Conservation (phyloP, 1,139 yeast species). For the Debaryomyces singareniensis region DNA sequence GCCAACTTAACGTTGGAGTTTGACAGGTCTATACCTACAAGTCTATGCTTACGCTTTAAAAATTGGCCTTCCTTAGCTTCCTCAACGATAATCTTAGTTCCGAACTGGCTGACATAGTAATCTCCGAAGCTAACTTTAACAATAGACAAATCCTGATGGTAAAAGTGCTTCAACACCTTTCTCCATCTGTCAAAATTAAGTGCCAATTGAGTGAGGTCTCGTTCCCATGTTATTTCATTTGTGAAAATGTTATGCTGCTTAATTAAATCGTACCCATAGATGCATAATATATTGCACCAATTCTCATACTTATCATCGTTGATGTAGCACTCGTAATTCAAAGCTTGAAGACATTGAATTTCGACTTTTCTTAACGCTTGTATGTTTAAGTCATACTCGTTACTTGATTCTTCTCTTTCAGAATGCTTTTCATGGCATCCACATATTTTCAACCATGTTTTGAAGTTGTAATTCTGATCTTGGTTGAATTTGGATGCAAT, state of each 20-base stretch:
- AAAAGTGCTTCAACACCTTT: constrained; percentile 18
- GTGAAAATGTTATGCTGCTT: constrained; percentile 17
- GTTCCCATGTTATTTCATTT: constrained; percentile 27
- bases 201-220: constrained; percentile 13
- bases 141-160: constrained; percentile 12
- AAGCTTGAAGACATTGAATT: constrained; percentile 41
- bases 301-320: constrained; percentile 45
- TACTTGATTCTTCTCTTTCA: not conserved
- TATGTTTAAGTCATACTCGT: constrained; percentile 15
- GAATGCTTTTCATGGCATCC: constrained; percentile 37
- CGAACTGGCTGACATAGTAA: constrained; percentile 29
- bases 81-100: constrained; percentile 23
- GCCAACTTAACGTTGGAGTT: constrained; percentile 8
- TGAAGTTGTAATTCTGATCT: constrained; percentile 64
- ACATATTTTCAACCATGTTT: constrained; percentile 72
- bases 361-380: constrained; percentile 49
- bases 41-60: constrained; percentile 14
- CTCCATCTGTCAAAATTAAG: constrained; percentile 27
- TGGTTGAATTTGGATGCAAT: constrained; percentile 68
- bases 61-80: constrained; percentile 10
- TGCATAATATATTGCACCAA: constrained; percentile 45
- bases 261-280: constrained; percentile 42
- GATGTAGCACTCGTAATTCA: constrained; percentile 53
- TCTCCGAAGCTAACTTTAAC: constrained; percentile 23
- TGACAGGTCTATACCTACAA: constrained; percentile 7